These are phyloP conservation scores for Symbiotaphrina buchneri DNA, from an alignment of 495 filamentous ascomycete species.

Conservation along the genomic window DNA sequence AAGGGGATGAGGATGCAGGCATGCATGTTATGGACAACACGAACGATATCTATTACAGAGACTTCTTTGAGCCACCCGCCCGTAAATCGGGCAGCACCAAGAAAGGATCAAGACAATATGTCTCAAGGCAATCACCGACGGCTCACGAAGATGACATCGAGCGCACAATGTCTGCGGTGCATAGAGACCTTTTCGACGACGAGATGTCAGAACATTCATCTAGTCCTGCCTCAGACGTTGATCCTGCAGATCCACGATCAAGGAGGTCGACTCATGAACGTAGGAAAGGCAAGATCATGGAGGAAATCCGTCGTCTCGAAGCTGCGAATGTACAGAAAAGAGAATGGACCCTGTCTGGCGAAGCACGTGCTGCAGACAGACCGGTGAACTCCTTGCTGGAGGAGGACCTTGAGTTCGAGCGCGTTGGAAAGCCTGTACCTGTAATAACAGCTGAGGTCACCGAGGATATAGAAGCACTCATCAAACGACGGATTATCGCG, in stretches of 20 bases:
- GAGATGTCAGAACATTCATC: slow-evolving; percentile 25
- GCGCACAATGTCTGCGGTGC: slow-evolving; percentile 74
- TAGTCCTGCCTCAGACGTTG: slow-evolving; percentile 8
- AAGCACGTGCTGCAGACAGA: slow-evolving; percentile 61
- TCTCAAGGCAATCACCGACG: slow-evolving; percentile 11
- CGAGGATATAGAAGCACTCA: slow-evolving; percentile 79
- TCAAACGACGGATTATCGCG: slow-evolving; percentile 82
- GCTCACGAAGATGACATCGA: slow-evolving; percentile 41
- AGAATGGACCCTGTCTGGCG: slow-evolving; percentile 76
- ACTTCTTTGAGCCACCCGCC: slow-evolving; percentile 75
- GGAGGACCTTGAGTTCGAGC: slow-evolving; percentile 88
- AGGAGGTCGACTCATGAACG: slow-evolving; percentile 64
- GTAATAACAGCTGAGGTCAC: slow-evolving; percentile 86
- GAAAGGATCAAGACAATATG: slow-evolving; percentile 12
- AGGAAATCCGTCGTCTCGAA: slow-evolving; percentile 81
- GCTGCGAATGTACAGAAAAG: slow-evolving; percentile 75
- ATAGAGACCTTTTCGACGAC: slow-evolving; percentile 83
- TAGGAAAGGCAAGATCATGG: slow-evolving; percentile 58
- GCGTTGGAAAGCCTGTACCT: slow-evolving; percentile 84
- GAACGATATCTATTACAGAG: slow-evolving; percentile 66
- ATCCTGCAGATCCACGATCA: slow-evolving; percentile 24
- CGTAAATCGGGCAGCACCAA: slow-evolving; percentile 36
- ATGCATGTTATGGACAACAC: slow-evolving; percentile 43
- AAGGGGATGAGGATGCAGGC: slow-evolving; percentile 23
- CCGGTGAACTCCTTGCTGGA: slow-evolving; percentile 85